Base-by-base conservation (phyloP, 805 yeast genomes). In the Danielia reshetovae region DNA sequence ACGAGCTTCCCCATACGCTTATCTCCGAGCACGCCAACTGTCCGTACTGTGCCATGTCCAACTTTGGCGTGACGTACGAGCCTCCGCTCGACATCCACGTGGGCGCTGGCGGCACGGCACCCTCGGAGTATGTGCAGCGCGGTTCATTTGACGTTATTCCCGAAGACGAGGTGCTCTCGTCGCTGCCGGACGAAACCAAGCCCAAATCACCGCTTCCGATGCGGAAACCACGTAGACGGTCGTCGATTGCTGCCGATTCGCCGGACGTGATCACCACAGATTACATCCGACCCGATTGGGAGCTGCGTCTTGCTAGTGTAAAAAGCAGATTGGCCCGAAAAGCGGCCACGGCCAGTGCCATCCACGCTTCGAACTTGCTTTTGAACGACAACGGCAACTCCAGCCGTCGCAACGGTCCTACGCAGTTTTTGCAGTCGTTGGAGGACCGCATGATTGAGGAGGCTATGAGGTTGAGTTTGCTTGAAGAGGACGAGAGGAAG, bases 321-420 rank as follows among this genome's bases (percentile, higher is more conserved):
- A 74, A 89, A 33, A 72, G 80, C 39, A 80, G 80, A 45, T 62
- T 87, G 23, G 96, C 95, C 0, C 74, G 95, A 38, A 74, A 87
- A 50, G 81, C 96, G 0, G 97, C 97, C 0, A 86, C 95, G 10
- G 97, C 97, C 0, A 85, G 86, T 22, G 96, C 96, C 0, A 75
- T 90, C 25, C 97, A 90, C 59, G 89, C 95, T 2, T 79, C 94
- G 9, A 87, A 88, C 37, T 72, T 86, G 49, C 54, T 87, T 21
- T 66, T 81, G 11, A 49, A 61, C 33, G 56, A 45, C 27, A 44
- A 47, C 29, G 46, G 32, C 22, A n/a, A n/a, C n/a, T n/a, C n/a
- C n/a, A n/a, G n/a, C n/a, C 7, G 22, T 7, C 7, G 22, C 7
- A 9, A 19, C 9, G 38, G 29, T 2, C 24, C 21, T 4, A 35